Conservation (phyloP, 371 early-diverging fungal genomes). For the Lichtheimia hyalospora region DNA sequence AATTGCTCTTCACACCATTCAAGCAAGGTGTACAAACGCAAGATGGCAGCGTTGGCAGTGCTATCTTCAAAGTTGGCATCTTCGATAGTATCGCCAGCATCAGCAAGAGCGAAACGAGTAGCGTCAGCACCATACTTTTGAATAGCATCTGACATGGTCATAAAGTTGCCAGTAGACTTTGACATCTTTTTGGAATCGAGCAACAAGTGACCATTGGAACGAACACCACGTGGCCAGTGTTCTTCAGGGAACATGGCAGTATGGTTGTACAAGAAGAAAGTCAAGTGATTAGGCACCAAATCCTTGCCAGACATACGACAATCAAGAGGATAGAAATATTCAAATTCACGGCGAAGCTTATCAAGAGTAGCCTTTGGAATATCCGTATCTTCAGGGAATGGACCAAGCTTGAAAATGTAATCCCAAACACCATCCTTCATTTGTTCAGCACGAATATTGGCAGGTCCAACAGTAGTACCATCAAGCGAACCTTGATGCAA, state of each 20-base stretch:
- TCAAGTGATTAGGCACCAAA: constrained; percentile 98
- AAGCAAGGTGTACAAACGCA: constrained; percentile 89
- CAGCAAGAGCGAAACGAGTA: constrained; percentile 94
- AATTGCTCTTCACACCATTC: constrained; percentile 86
- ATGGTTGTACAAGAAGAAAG: constrained; percentile 99
- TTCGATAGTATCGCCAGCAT: constrained; percentile 95
- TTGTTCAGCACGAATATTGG: constrained; percentile 79
- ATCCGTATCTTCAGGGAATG: constrained; percentile 62
- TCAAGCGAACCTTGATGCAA: constrained; percentile 91
- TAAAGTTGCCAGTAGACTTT: constrained; percentile 99
- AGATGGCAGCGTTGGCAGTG: constrained; percentile 96
- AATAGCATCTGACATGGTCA: constrained; percentile 89
- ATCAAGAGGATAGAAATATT: constrained; percentile 99
- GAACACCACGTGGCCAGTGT: constrained; percentile 93
- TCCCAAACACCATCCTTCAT: constrained; percentile 98
- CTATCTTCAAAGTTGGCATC: constrained; percentile 99
- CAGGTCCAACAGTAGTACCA: constrained; percentile 82
- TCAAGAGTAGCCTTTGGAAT: constrained; percentile 68
- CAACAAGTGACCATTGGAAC: constrained; percentile 98
- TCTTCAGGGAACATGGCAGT: constrained; percentile 95
- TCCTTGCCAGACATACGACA: constrained; percentile 99
- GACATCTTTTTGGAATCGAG: constrained; percentile 99
- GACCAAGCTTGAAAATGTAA: constrained; percentile 84
- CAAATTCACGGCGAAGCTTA: constrained; percentile 83
- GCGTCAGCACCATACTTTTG: constrained; percentile 97